Conservation (phyloP, 352 stramenopile genomes). For the Globisporangium viniferum region DNA sequence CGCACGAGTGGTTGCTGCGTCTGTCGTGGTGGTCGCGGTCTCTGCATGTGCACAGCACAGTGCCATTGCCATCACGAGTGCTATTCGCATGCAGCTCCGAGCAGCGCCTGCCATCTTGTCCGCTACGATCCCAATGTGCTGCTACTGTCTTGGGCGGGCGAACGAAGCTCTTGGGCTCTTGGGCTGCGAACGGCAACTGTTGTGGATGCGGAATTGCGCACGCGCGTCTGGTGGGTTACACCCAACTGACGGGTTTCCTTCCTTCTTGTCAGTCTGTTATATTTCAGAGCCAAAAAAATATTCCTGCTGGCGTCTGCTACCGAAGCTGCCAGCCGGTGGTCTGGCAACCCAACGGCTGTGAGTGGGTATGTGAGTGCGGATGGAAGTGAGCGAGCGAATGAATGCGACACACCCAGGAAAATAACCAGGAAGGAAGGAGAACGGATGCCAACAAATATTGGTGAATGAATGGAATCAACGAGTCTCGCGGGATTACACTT, state of each 20-base stretch:
- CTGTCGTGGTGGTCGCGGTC: neutral
- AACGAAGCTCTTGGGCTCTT: neutral
- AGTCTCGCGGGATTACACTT: neutral
- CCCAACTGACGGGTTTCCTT: neutral
- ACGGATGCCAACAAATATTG: neutral
- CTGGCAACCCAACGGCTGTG: neutral
- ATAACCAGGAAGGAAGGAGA: neutral
- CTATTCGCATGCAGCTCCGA: neutral
- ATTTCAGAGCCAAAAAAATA: neutral
- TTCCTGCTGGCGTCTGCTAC: neutral
- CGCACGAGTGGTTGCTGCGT: neutral
- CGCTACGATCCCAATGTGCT: neutral
- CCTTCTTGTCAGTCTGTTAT: neutral
- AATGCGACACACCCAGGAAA: neutral
- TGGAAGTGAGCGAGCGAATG: neutral
- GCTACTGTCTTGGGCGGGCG: neutral
- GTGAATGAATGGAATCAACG: neutral
- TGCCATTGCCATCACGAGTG: neutral
- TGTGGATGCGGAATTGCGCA: neutral
- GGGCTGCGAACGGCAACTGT: neutral
- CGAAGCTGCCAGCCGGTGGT: no score
- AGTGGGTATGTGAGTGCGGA: neutral
- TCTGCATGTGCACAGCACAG: neutral
- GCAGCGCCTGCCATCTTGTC: neutral
- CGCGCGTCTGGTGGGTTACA: neutral